These are phyloP conservation scores for Castanea crenata DNA, from an alignment of 306 rosid species.

Conservation along the genomic window DNA sequence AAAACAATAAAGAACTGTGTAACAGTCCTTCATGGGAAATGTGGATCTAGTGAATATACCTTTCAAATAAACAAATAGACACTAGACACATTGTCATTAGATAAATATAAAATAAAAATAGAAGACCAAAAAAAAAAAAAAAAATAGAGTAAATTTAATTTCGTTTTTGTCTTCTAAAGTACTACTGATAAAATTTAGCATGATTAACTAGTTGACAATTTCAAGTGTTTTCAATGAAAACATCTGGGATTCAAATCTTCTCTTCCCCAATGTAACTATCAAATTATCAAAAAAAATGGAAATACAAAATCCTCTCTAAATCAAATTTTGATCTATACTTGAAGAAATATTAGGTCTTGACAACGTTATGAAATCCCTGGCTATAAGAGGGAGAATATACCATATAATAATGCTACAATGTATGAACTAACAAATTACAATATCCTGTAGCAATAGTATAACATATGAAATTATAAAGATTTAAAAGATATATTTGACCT, in stretches of 20 bases:
- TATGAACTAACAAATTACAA: no score
- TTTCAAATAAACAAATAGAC: background rate
- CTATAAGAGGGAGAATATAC: no score
- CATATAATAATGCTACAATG: no score
- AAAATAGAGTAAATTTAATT: background rate
- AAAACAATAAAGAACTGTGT: conserved; percentile 1
- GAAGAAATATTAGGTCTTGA: background rate
- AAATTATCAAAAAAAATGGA: background rate
- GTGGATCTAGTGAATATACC: background rate
- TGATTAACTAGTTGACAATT: no score
- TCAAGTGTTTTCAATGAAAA: no score
- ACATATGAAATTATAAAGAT: no score
- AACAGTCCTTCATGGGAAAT: background rate
- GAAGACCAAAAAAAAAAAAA: background rate
- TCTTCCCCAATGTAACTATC: no score
- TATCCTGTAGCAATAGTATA: no score
- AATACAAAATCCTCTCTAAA: background rate
- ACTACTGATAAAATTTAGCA: background rate
- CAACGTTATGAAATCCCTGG: background rate
- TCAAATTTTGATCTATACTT: background rate
- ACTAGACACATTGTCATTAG: background rate
- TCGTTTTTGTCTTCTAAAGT: background rate
- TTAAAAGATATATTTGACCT: background rate
- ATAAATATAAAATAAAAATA: background rate
- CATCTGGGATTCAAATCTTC: no score